Percentiles rank a stretch among this genome's conserved stretches.
These are phyloP conservation scores for Rhododendron williamsianum DNA, from an alignment of 148 eudicot species.

Conservation along the genomic window DNA sequence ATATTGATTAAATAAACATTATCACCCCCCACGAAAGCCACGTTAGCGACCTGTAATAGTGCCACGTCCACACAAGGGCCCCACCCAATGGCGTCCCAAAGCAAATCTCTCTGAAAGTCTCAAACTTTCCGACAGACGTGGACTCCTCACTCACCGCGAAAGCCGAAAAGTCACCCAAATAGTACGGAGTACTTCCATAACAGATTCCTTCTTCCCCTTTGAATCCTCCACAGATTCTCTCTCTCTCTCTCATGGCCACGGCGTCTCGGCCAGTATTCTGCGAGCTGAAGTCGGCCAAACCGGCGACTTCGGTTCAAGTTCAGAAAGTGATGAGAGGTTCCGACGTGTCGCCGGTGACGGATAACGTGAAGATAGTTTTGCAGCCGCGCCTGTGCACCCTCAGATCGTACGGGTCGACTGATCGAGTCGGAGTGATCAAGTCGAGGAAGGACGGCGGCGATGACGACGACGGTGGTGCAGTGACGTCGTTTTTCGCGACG, in stretches of 20 bases:
- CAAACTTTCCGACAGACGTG: conserved; percentile 15
- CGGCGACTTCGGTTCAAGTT: conserved; percentile 21
- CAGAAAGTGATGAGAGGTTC: conserved; percentile 19
- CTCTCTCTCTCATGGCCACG: conserved; percentile 20
- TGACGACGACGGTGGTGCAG: conserved; percentile 2
- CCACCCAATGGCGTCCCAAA: neutral
- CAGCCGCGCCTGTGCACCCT: conserved; percentile 78
- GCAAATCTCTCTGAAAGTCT: neutral
- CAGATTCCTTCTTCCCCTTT: neutral
- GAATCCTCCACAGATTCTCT: conserved; percentile 7
- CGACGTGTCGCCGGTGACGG: conserved; percentile 19
- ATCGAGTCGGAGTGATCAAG: conserved; percentile 44
- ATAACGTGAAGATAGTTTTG: conserved; percentile 47
- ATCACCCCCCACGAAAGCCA: no score
- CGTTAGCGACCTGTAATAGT: no score
- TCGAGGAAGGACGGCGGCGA: conserved; percentile 16
- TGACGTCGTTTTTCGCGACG: conserved; percentile 56
- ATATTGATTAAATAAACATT: no score
- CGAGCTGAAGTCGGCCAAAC: conserved; percentile 33
- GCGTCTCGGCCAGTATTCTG: conserved; percentile 36
- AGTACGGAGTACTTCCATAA: neutral
- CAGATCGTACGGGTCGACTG: conserved; percentile 53
- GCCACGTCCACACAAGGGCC: neutral
- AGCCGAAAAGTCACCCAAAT: neutral
- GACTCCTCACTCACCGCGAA: conserved; percentile 15